phyloP scores from a whole-genome alignment of 2,329 filamentous ascomycete genomes.

The Penicillium hesseltinei region DNA sequence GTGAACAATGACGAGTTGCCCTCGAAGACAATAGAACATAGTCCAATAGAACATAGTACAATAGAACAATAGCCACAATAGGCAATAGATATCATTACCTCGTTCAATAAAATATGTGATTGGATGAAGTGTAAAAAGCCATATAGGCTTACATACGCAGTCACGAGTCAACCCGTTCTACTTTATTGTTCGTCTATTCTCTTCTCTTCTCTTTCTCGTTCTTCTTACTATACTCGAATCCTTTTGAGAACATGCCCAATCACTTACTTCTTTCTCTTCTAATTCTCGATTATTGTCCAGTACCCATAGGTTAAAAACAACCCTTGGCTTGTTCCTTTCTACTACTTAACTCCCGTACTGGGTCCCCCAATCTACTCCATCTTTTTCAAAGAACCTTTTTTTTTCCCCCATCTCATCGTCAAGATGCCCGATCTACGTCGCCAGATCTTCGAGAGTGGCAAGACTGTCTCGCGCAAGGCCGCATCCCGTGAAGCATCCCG shows the following conservation, averaged over 20 bases:
- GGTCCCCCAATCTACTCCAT: not conserved
- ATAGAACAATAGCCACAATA: not conserved
- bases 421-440: constrained; percentile 53
- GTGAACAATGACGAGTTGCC: not conserved
- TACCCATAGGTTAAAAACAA: constrained; percentile 2
- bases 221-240: not conserved
- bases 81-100: not conserved
- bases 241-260: constrained; percentile 1
- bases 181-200: not conserved
- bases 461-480: constrained; percentile 63
- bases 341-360: not conserved
- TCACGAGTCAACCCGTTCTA: not conserved
- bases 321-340: not conserved
- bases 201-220: not conserved
- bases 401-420: not conserved
- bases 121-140: no score
- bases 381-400: not conserved
- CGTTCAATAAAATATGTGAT: not conserved
- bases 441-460: constrained; percentile 62
- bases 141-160: constrained; percentile 2
- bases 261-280: not conserved
- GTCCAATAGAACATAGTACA: not conserved
- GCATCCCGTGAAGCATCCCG: constrained; percentile 55
- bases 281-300: not conserved
- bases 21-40: not conserved